phyloP scores from a whole-genome alignment of 495 filamentous ascomycete genomes.

The Xylaria flabelliformis region DNA sequence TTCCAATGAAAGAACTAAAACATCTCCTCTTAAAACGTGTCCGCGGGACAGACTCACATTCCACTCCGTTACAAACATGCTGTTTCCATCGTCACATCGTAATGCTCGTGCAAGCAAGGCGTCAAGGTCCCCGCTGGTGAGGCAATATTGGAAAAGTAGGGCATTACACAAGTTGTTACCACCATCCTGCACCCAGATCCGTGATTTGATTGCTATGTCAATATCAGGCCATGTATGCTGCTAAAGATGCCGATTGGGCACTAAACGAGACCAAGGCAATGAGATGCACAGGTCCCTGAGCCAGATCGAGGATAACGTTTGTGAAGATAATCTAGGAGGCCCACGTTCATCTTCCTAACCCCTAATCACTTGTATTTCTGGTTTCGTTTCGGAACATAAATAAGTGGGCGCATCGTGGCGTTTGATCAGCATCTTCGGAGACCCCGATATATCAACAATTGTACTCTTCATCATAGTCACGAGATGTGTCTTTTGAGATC shows the following conservation, averaged over 20 bases:
- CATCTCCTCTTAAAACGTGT: conserved; percentile 8
- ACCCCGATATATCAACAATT: background rate
- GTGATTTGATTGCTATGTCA: background rate
- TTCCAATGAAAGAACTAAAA: background rate
- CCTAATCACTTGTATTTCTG: background rate
- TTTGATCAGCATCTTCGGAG: background rate
- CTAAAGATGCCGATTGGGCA: conserved; percentile 13
- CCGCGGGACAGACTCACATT: background rate
- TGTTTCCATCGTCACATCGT: background rate
- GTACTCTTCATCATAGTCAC: background rate
- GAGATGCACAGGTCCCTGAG: background rate
- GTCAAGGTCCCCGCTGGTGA: background rate
- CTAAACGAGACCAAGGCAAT: conserved; percentile 1
- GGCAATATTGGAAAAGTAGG: background rate
- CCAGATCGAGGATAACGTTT: background rate
- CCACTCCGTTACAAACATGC: background rate
- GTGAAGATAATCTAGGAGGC: background rate
- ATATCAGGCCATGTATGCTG: background rate
- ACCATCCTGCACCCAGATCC: background rate
- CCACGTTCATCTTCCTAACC: background rate
- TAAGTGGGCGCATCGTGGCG: conserved; percentile 18
- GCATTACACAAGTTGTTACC: background rate
- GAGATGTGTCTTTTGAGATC: background rate
- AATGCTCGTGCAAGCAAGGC: background rate
- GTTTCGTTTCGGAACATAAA: background rate